Evolutionary conservation across 1,284 basidiomycete species (phyloP), one percentile per base, ranked within the genome.

Genomic region (Filobasidium uniguttulatum): DNA sequence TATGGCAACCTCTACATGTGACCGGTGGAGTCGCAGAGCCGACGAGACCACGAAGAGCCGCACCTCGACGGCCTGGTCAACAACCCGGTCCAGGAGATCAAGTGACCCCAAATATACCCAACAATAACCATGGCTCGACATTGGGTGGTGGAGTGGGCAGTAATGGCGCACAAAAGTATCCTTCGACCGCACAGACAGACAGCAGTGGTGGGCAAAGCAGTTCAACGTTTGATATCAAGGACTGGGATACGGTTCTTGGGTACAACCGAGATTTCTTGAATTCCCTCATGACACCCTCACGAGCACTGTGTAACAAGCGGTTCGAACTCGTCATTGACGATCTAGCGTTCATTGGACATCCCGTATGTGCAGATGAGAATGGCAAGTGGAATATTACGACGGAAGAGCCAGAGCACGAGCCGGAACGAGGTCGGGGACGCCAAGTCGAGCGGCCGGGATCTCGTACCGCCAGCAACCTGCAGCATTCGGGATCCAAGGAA

Each of bases 301-400:
- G 73, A 26, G 75, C 81, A 15, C 78, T 90, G 63, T 94, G 89
- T 62, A 88, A 97, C 67, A 86, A 89, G 64, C 88, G 88, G 62
- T 97, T 96, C 62, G 90, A 94, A 65, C 77, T 98, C 25, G 69
- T 85, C 38, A 82, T 96, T 19, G 90, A 97, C 61, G 84, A 91
- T 60, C 75, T 97, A n/a, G 85, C 81, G 1, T 97, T 97, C 63
- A 75, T 97, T 34, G 93, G 93, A 0, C 91, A 97, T 66, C 93
- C 93, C 0, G 88, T 97, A 1, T 83, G 82, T 59, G 77, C 80
- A 9, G 81, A 83, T 29, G 61, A 73, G n/a, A 81, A 84, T 57
- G 84, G 81, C 0, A 70, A 66, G 5, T 87, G 85, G 85, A 57
- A 57, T 31, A 62, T 53, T 47, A 62, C 60, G 5, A 46, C 54